Evolutionary conservation across 1,139 yeast species (phyloP), one percentile per base, ranked within the genome.

Genomic region (Meyerozyma athensensis): DNA sequence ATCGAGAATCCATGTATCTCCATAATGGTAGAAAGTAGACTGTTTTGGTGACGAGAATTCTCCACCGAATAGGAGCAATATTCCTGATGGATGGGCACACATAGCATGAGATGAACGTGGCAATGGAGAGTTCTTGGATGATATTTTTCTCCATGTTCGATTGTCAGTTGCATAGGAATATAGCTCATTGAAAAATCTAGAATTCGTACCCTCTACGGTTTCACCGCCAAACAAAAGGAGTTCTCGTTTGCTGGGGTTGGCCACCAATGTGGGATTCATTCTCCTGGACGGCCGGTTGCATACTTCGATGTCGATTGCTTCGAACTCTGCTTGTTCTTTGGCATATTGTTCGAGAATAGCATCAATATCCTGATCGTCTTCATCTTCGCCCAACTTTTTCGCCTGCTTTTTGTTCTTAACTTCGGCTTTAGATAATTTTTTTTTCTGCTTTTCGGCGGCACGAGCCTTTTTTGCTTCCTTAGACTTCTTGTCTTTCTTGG

Each of bases 1-100:
- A 52, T 92, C 97, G 43, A 92, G 65, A 38, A 90, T 71, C 97
- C 97, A 92, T 3, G 96, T 84, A 54, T 92, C 98, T 14, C 96
- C 94, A 58, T 87, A 92, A 60, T 92, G 98, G 59, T 92, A 94
- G 59, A 92, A 92, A 0, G 97, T 87, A 36, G 89, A 81, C 59
- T 92, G 98, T 54, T 90, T 92, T 2, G 97, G 97, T 6, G 96
- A 86, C 2, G 97, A 86, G 52, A 92, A 92, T 60, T 92, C 98
- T 48, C 98, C 98, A 37, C 97, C 98, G 65, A 87, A 92, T 70
- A 92, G 62, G 43, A 92, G 62, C 19, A 86, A 74, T 1, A 89
- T 65, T 7, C 97, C 97, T 2, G 90, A 80, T 2, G 97, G 96
- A 58, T 92, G 97, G 0, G 87, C 83, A 47, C 92, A 82, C 89